These are phyloP conservation scores for Trichoderma endophyticum DNA, from an alignment of 2,329 filamentous ascomycete species.

Conservation along the genomic window DNA sequence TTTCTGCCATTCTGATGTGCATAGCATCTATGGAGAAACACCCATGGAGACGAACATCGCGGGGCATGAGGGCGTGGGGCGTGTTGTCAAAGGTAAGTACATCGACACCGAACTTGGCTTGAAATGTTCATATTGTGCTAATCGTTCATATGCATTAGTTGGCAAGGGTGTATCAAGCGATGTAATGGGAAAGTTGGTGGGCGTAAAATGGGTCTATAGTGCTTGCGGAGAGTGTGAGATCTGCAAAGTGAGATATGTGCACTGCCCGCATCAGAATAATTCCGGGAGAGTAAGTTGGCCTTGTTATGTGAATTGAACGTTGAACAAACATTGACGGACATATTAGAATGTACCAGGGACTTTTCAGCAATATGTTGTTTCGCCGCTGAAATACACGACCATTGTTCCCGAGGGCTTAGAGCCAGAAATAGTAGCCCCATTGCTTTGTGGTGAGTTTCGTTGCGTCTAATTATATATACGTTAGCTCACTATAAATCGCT, in stretches of 20 bases:
- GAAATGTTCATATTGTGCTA: not conserved
- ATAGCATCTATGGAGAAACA: constrained; percentile 7
- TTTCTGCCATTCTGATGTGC: constrained; percentile 13
- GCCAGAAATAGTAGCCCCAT: constrained; percentile 6
- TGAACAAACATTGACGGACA: not conserved
- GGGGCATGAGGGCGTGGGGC: constrained; percentile 12
- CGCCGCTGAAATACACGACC: not conserved
- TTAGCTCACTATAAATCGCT: not conserved
- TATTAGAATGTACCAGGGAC: not conserved
- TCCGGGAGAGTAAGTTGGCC: not conserved
- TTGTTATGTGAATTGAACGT: not conserved
- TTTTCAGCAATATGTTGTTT: constrained; percentile 12
- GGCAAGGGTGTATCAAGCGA: constrained; percentile 1
- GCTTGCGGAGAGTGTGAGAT: constrained; percentile 9
- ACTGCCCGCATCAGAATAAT: constrained; percentile 7
- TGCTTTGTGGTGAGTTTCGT: constrained; percentile 7
- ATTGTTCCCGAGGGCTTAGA: constrained; percentile 2
- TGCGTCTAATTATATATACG: accelerated
- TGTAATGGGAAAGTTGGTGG: not conserved
- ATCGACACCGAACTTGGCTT: no score
- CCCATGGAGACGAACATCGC: constrained; percentile 15
- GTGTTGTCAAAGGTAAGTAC: not conserved
- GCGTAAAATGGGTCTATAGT: constrained; percentile 5
- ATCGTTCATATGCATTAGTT: not conserved
- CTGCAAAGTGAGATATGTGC: not conserved